Evolutionary conservation across 805 yeast genomes (phyloP).

Genomic region (Pichia occidentalis): DNA sequence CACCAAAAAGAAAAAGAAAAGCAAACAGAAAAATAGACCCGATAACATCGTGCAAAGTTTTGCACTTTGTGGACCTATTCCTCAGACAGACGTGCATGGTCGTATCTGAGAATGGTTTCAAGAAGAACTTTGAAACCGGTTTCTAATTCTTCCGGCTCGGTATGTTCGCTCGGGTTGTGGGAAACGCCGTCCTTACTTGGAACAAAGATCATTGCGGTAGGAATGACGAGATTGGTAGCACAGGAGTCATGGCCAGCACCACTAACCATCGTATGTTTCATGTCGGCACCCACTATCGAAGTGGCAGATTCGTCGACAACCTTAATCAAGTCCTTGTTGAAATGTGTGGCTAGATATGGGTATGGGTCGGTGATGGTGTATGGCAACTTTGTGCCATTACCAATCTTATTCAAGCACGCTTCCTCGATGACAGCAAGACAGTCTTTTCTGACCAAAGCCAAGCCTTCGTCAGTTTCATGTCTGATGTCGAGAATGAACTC

Average conservation of each 20-base stretch:
- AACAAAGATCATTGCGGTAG: conserved; percentile 70
- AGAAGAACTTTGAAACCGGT: conserved; percentile 53
- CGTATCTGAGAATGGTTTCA: conserved; percentile 36
- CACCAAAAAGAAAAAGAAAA: no score
- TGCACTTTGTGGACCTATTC: no score
- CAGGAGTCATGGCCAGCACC: conserved; percentile 79
- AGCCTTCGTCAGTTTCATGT: conserved; percentile 41
- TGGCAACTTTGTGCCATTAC: conserved; percentile 35
- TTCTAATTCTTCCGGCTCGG: conserved; percentile 57
- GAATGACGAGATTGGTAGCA: conserved; percentile 46
- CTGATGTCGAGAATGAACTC: conserved; percentile 57
- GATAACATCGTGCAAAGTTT: no score
- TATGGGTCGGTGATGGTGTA: conserved; percentile 37
- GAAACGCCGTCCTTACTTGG: conserved; percentile 63
- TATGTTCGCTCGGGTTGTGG: conserved; percentile 62
- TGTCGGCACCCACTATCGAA: conserved; percentile 40
- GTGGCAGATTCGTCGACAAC: conserved; percentile 48
- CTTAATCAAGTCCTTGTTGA: conserved; percentile 43
- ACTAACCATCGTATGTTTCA: conserved; percentile 43
- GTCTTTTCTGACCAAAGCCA: conserved; percentile 34
- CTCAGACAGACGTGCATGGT: conserved; percentile 14
- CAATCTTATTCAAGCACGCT: conserved; percentile 23
- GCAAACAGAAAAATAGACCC: no score
- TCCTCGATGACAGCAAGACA: conserved; percentile 27
- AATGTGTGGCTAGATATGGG: conserved; percentile 43